Percentiles rank a stretch among this genome's conserved stretches.
phyloP scores from a whole-genome alignment of 2,329 filamentous ascomycete genomes.

The Fusarium vanettenii region DNA sequence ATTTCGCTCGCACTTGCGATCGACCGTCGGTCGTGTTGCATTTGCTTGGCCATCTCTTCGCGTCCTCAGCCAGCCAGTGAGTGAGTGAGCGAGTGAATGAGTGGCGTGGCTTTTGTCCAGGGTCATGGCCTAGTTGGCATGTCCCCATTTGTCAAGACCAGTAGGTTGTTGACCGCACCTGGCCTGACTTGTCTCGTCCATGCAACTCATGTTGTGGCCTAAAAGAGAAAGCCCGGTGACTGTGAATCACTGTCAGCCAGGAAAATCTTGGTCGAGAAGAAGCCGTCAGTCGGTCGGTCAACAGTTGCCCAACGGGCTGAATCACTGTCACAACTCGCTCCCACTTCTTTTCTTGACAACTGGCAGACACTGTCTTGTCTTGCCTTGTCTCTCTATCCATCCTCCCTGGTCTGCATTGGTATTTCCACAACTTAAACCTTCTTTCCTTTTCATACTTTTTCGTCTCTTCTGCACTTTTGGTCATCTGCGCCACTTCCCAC shows the following conservation, averaged over 20 bases:
- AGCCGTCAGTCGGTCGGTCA: constrained; percentile 15
- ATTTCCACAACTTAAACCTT: constrained; percentile 9
- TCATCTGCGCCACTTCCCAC: background rate
- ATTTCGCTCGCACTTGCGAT: background rate
- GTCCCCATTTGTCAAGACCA: constrained; percentile 38
- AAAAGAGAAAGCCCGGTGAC: constrained; percentile 14
- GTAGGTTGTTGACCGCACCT: constrained; percentile 38
- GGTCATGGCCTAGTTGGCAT: constrained; percentile 40
- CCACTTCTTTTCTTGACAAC: constrained; percentile 16
- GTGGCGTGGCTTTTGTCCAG: constrained; percentile 41
- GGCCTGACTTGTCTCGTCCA: constrained; percentile 34
- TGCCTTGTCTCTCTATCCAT: background rate
- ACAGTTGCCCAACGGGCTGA: constrained; percentile 28
- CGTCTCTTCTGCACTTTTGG: constrained; percentile 13
- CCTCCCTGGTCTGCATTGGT: background rate
- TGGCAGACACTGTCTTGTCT: constrained; percentile 12
- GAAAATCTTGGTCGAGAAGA: background rate
- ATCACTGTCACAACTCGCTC: constrained; percentile 18
- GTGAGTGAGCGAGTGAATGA: constrained; percentile 31
- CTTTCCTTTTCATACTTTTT: constrained; percentile 11
- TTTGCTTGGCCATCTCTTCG: constrained; percentile 26
- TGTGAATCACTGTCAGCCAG: constrained; percentile 21
- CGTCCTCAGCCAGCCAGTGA: constrained; percentile 32
- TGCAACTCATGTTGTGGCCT: constrained; percentile 27
- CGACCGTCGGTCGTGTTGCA: constrained; percentile 7